These are phyloP conservation scores for Penicillium waksmanii DNA, from an alignment of 495 filamentous ascomycete genomes.

Conservation along the genomic window DNA sequence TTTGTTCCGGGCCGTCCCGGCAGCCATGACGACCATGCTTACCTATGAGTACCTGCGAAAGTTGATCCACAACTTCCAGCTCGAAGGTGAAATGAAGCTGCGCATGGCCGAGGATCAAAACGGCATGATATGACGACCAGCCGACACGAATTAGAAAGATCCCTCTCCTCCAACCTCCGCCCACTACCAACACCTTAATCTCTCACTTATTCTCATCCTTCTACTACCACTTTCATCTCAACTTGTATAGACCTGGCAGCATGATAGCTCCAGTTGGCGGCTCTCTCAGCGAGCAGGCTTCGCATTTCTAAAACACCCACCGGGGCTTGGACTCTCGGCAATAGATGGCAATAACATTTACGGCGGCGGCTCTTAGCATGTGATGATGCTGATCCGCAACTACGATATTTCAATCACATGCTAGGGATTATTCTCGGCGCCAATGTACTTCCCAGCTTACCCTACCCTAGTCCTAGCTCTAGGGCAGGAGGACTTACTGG, in stretches of 20 bases:
- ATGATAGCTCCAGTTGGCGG: not conserved
- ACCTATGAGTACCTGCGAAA: slow-evolving; percentile 90
- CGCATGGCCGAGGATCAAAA: slow-evolving; percentile 27
- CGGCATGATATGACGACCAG: slow-evolving; percentile 24
- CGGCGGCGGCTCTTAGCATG: slow-evolving; percentile 3
- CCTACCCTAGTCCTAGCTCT: not conserved
- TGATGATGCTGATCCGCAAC: slow-evolving; percentile 1
- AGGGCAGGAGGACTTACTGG: not conserved
- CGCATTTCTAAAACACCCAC: slow-evolving; percentile 2
- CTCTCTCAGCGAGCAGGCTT: slow-evolving; percentile 6
- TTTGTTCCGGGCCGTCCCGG: slow-evolving; percentile 92
- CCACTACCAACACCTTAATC: slow-evolving; percentile 1
- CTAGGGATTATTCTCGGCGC: not conserved
- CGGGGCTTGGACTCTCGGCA: slow-evolving; percentile 2
- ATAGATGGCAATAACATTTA: slow-evolving; percentile 2
- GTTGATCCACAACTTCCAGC: slow-evolving; percentile 50
- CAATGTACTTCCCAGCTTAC: not conserved
- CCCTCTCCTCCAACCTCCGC: slow-evolving; percentile 1
- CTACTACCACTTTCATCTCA: not conserved
- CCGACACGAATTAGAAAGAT: slow-evolving; percentile 6
- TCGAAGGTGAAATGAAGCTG: slow-evolving; percentile 49
- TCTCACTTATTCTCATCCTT: slow-evolving; percentile 5
- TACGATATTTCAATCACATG: slow-evolving; percentile 1
- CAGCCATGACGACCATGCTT: slow-evolving; percentile 95
- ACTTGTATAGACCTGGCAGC: slow-evolving; percentile 2